Base-by-base conservation (phyloP, 148 eudicot genomes). In the Pharnaceum exiguum region DNA sequence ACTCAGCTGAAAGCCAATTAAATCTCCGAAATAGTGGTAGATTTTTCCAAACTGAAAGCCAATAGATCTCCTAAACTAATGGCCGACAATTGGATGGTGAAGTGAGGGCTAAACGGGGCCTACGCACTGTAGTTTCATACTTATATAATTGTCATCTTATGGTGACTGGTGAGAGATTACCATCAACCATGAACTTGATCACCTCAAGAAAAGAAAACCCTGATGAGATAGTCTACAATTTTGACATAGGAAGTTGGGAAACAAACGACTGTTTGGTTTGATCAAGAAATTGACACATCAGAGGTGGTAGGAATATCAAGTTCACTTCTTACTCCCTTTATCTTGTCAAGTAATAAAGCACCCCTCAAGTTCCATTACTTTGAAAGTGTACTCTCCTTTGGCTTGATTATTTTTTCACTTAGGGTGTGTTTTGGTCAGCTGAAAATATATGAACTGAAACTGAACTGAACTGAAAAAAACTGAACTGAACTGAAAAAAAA, bases 131-230 rank as follows among this genome's bases (percentile, higher is more conserved):
- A 37, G 18, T 12, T 5, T 8, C 16, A 30, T 23, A 46, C 36
- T n/a, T n/a, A n/a, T n/a, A n/a, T n/a, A n/a, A 49, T 33, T 47
- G 0, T 18, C 43, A 10, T 23, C 22, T 47, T 25, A 55, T 36
- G 49, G 48, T 55, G 46, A 45, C n/a, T n/a, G n/a, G n/a, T n/a
- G n/a, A n/a, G n/a, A 37, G 52, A 52, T 43, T 50, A 46, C 30
- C 13, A 38, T 27, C 53, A 61, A 69, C 67, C 31, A 53, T 29
- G 73, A 61, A 62, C 67, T 55, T 33, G 70, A 29, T 62, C 30
- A 39, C 50, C 53, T 27, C 24, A 27, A 55, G 56, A 47, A 61
- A 21, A 67, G 32, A 62, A 61, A 21, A 60, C 61, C 44, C 54
- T 46, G 66, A 68, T 45, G 25, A 29, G 62, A 61, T 53, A 19